Evolutionary conservation across 148 eudicot genomes (phyloP), one percentile per base, ranked within the genome.

Genomic region (Dysphania ambrosioides): DNA sequence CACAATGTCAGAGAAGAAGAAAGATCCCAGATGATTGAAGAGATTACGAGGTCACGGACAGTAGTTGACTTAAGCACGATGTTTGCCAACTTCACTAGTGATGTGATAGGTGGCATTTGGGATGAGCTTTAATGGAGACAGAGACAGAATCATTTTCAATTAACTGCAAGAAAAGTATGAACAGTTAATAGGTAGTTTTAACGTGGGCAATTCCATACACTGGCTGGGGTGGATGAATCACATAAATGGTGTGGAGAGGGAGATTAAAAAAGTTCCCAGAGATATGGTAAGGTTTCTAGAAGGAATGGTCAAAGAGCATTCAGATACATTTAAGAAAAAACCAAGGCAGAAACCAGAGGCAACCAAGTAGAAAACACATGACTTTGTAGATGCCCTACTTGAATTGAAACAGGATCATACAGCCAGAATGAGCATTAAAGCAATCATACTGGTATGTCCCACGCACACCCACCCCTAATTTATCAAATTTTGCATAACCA

Each of bases 331-430:
- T 40, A 2, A 66, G 70, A 10, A 9, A 23, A 2, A 21, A 7
- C 6, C 16, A 38, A 21, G 26, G 53, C 8, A 41, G 49, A 35
- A 3, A 38, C 2, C 13, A 59, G 38, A 26, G 34, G 36, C n/a
- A n/a, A 29, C 3, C 34, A 65, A 59, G 29, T 8, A 47, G 15
- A 73, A 57, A 32, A 56, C 34, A 18, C 41, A 35, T 53, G 83
- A 85, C 49, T 79, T 85, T 42, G 79, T 85, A 38, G 79, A 81
- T 76, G 72, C 74, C 70, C 69, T 85, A 63, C 83, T 82, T 7
- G 76, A 82, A 26, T 21, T 68, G 47, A 79, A 77, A 16, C 24
- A 36, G 63, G 15, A 62, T 31, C 23, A 29, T 26, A 55, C 55
- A 35, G 12, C 47, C 31, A 73, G 75, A 6, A 68, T 77, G 47